A percentile compares a stretch with the other conserved stretches of the same genome.
Evolutionary conservation across 1,284 basidiomycete genomes (phyloP).

Genomic region (Apiotrichum montevideense): DNA sequence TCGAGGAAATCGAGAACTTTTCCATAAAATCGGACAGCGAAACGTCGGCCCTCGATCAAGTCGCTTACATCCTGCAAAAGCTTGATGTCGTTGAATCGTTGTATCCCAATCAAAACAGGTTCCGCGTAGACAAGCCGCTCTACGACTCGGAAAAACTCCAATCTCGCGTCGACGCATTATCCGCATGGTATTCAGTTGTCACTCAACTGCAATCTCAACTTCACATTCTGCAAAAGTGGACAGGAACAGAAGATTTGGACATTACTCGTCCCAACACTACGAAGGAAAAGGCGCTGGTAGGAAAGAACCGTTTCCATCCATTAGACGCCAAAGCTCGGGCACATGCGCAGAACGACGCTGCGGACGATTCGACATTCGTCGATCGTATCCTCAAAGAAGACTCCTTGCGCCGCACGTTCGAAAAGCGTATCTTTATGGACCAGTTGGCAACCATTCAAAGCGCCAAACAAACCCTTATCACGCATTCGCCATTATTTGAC

Average conservation of each 20-base stretch:
- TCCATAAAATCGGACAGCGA: slow-evolving; percentile 38
- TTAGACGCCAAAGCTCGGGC: slow-evolving; percentile 34
- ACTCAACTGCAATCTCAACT: slow-evolving; percentile 72
- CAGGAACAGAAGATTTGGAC: slow-evolving; percentile 81
- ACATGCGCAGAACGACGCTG: slow-evolving; percentile 25
- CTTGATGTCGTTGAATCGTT: slow-evolving; percentile 78
- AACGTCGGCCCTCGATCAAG: slow-evolving; percentile 60
- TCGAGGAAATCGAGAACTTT: slow-evolving; percentile 77
- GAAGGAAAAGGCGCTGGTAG: slow-evolving; percentile 51
- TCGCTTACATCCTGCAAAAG: slow-evolving; percentile 66
- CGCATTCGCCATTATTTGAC: slow-evolving; percentile 50
- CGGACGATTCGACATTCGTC: slow-evolving; percentile 74
- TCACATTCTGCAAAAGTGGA: slow-evolving; percentile 76
- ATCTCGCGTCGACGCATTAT: slow-evolving; percentile 72
- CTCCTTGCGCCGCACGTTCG: slow-evolving; percentile 86
- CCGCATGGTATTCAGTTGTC: slow-evolving; percentile 81
- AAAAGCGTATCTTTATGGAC: slow-evolving; percentile 83
- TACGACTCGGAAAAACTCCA: slow-evolving; percentile 64
- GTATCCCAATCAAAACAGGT: slow-evolving; percentile 76
- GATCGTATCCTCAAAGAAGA: slow-evolving; percentile 95
- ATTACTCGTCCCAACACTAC: slow-evolving; percentile 68
- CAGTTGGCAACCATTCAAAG: slow-evolving; percentile 79
- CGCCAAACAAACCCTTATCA: slow-evolving; percentile 81
- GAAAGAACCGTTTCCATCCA: slow-evolving; percentile 37
- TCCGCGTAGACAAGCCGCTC: slow-evolving; percentile 68